Conservation (phyloP, 352 stramenopile species). For the Phytophthora sp. region DNA sequence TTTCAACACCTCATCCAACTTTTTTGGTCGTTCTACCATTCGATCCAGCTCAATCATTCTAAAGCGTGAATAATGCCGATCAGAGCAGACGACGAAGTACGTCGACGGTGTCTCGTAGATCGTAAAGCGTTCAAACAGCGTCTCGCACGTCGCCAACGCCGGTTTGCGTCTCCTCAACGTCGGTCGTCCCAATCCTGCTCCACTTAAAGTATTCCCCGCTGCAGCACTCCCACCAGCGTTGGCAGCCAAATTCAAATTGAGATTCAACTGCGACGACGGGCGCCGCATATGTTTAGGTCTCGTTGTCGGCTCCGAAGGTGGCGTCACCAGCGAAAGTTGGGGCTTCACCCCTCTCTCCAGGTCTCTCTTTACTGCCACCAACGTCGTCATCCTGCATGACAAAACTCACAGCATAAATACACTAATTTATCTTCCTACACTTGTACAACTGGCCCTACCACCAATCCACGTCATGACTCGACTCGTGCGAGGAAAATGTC, state of each 20-base stretch:
- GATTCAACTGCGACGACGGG: constrained; percentile 37
- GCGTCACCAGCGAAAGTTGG: constrained; percentile 66
- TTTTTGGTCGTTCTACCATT: constrained; percentile 62
- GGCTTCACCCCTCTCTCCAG: constrained; percentile 68
- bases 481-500: constrained; percentile 84
- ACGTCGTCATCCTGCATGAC: constrained; percentile 83
- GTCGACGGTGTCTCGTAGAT: constrained; percentile 80
- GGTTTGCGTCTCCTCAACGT: constrained; percentile 69
- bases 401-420: too few relatives aligned
- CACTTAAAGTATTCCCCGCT: constrained; percentile 17
- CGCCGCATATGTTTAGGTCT: constrained; percentile 35
- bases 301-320: constrained; percentile 43
- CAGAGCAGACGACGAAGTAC: constrained; percentile 86
- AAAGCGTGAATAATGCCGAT: constrained; percentile 85
- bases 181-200: constrained; percentile 25
- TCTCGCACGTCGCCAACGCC: constrained; percentile 62
- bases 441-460: too few relatives aligned
- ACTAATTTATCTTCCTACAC: too few relatives aligned
- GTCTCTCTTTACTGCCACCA: constrained; percentile 81
- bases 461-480: constrained; percentile 88
- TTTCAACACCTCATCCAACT: constrained; percentile 59
- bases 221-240: constrained; percentile 16
- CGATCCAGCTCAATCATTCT: constrained; percentile 78
- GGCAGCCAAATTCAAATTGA: constrained; percentile 34
- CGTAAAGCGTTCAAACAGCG: constrained; percentile 82